Percentiles rank a stretch among this genome's conserved stretches.
phyloP scores from a whole-genome alignment of 805 yeast genomes.

The Nakazawaea ambrosiae region DNA sequence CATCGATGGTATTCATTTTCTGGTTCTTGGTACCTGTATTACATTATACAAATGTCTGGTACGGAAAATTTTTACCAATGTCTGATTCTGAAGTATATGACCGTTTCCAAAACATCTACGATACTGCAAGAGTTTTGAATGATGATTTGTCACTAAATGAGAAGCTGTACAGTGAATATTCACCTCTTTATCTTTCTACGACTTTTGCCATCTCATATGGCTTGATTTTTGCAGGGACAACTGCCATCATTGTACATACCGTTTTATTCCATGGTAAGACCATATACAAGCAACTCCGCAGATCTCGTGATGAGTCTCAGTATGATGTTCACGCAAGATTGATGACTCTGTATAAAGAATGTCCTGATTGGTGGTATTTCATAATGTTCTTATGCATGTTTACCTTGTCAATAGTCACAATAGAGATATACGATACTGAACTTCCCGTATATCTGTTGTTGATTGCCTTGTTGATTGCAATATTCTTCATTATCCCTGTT shows the following conservation, averaged over 20 bases:
- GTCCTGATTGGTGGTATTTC: conserved; percentile 69
- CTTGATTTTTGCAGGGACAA: conserved; percentile 54
- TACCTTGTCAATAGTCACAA: conserved; percentile 30
- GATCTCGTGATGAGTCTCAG: conserved; percentile 20
- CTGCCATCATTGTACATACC: conserved; percentile 54
- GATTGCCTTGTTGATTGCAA: conserved; percentile 47
- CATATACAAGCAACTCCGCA: conserved; percentile 35
- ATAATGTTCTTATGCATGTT: conserved; percentile 38
- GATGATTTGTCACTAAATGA: conserved; percentile 34
- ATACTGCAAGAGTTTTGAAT: conserved; percentile 42
- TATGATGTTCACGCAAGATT: conserved; percentile 34
- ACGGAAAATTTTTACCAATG: conserved; percentile 53
- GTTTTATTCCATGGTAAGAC: conserved; percentile 50
- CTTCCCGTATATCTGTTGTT: conserved; percentile 61
- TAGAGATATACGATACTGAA: conserved; percentile 38
- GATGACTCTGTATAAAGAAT: conserved; percentile 55
- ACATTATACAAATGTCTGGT: conserved; percentile 50
- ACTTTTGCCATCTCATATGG: conserved; percentile 58
- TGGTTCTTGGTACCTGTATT: conserved; percentile 50
- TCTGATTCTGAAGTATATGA: conserved; percentile 43
- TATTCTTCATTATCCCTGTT: conserved; percentile 52
- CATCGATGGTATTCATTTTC: conserved; percentile 41
- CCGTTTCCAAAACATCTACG: conserved; percentile 41
- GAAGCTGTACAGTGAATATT: conserved; percentile 45
- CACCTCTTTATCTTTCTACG: conserved; percentile 56